A percentile compares a stretch with the other conserved stretches of the same genome.
Evolutionary conservation across 164 flowering plant genomes (phyloP).

Genomic region (Vitis rotundifolia): DNA sequence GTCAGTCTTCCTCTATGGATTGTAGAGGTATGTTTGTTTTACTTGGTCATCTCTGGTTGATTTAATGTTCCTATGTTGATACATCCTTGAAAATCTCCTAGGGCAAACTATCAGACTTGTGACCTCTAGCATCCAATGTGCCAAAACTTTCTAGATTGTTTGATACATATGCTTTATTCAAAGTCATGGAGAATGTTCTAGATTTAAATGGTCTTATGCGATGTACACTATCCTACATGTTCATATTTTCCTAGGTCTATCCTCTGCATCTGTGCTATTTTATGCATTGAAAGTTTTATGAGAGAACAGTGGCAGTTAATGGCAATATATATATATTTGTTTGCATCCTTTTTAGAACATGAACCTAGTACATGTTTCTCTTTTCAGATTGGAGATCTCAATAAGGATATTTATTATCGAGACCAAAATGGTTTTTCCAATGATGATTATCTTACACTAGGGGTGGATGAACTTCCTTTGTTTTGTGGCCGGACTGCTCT

Average conservation of each 20-base stretch:
- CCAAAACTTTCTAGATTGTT: too few relatives aligned
- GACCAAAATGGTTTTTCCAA: slow-evolving; percentile 49
- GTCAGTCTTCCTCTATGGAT: slow-evolving; percentile 57
- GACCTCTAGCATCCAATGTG: background rate
- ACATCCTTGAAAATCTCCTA: background rate
- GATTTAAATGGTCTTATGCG: too few relatives aligned
- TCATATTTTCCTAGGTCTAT: too few relatives aligned
- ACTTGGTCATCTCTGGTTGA: background rate
- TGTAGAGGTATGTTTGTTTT: slow-evolving; percentile 32
- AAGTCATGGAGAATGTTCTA: too few relatives aligned
- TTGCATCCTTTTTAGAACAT: background rate
- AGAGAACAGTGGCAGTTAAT: too few relatives aligned
- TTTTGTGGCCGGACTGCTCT: slow-evolving; percentile 61
- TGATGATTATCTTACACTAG: slow-evolving; percentile 59
- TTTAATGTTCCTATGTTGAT: background rate
- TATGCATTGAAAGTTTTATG: too few relatives aligned
- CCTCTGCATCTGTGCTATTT: too few relatives aligned
- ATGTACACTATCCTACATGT: too few relatives aligned
- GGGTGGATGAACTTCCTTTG: slow-evolving; percentile 54
- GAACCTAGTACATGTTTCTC: slow-evolving; percentile 10
- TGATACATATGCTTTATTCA: too few relatives aligned
- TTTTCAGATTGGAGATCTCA: slow-evolving; percentile 48
- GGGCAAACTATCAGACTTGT: background rate
- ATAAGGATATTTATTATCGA: slow-evolving; percentile 52
- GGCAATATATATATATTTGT: background rate